Evolutionary conservation across 768 basidiomycete species (phyloP).

Genomic region (Clitopilus passeckerianus): DNA sequence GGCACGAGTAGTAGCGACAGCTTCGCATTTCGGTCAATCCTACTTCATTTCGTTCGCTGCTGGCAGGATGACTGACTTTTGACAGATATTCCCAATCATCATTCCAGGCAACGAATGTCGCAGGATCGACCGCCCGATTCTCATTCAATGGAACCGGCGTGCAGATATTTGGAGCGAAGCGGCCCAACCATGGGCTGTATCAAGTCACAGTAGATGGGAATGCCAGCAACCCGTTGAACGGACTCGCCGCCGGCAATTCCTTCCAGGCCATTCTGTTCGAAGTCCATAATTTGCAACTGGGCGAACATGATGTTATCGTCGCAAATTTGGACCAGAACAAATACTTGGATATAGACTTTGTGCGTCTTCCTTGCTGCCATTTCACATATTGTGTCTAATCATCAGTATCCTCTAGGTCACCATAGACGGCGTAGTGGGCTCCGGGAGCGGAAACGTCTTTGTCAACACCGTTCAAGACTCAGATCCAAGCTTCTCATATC

Average conservation of each 20-base stretch:
- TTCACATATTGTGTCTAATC: background rate
- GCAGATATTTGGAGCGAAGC: constrained; percentile 33
- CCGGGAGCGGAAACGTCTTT: constrained; percentile 13
- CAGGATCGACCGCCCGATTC: constrained; percentile 22
- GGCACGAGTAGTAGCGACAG: background rate
- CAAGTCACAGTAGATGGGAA: constrained; percentile 17
- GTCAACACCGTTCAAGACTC: constrained; percentile 18
- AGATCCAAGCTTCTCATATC: constrained; percentile 17
- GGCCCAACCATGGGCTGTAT: constrained; percentile 31
- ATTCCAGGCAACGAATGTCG: constrained; percentile 21
- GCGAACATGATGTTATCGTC: constrained; percentile 14
- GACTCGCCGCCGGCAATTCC: background rate
- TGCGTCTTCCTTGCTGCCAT: constrained; percentile 8
- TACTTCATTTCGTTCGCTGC: background rate
- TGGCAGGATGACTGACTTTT: background rate
- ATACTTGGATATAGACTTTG: constrained; percentile 36
- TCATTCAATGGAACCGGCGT: constrained; percentile 33
- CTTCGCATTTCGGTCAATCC: background rate
- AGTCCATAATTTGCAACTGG: constrained; percentile 5
- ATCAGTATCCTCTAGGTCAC: constrained; percentile 13
- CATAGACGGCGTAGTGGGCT: constrained; percentile 13
- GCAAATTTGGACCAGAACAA: constrained; percentile 12
- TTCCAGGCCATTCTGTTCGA: background rate
- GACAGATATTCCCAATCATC: background rate
- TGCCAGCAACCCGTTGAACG: constrained; percentile 5